Evolutionary conservation across 345 rosid species (phyloP), one percentile per base, ranked within the genome.

Genomic region (Alliaria petiolata): DNA sequence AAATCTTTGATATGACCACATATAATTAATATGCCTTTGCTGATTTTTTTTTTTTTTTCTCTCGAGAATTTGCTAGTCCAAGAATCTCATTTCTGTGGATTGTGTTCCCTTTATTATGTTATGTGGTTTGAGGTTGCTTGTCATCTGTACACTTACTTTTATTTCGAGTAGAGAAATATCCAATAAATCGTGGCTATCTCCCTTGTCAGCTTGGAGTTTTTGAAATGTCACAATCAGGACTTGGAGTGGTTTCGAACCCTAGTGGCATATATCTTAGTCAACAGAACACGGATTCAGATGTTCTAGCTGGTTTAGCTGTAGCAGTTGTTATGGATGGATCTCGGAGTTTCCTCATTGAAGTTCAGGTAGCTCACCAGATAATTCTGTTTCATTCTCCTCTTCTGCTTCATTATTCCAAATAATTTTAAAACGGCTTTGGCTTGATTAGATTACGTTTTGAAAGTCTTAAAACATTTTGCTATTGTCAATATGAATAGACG

Each of bases 261-360:
- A 89, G 96, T 72, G 86, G 86, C 82, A 93, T 93, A 72, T 91
- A 81, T 67, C 78, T 89, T 64, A 87, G 91, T 58, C 87, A 91
- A 69, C 85, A 84, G 58, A 80, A 81, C 69, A 76, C 89, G 52
- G 88, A 80, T 69, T 91, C 97, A 20, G 95, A 91, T 71, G 66
- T 91, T 81, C 79, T 93, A 73, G 97, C 88, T 67, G 98, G 98
- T 53, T 75, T 87, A 58, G 98, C 98, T 76, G 86, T 91, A 67
- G 87, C 98, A 42, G 97, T 89, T 45, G 79, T 89, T 38, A 84
- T 93, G 88, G 97, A 93, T 80, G 97, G 97, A 71, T 85, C 92
- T 60, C 85, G 95, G 76, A 81, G 86, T 78, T 93, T 89, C 79
- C 95, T 91, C 34, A 79, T 91, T 53, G 95, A 93, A 80, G 82